These are phyloP conservation scores for Candida silvicultrix DNA, from an alignment of 805 yeast species.

Conservation along the genomic window DNA sequence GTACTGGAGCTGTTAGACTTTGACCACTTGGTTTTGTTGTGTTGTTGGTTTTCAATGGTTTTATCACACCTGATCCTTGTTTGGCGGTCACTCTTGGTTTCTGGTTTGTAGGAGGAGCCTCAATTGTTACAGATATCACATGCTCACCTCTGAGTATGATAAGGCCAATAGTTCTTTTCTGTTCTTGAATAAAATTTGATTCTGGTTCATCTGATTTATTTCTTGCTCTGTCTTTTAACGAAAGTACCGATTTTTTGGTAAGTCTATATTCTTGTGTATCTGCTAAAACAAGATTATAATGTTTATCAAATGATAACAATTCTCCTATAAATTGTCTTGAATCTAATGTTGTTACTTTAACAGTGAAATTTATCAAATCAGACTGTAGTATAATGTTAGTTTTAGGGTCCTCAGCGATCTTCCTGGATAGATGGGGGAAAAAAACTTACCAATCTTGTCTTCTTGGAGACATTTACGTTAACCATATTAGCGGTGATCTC, in stretches of 20 bases:
- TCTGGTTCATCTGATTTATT: conserved; percentile 28
- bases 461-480: conserved; percentile 24
- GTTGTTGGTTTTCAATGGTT: conserved; percentile 16
- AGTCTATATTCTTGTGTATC: conserved; percentile 81
- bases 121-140: conserved; percentile 47
- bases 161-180: conserved; percentile 73
- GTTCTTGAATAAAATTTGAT: conserved; percentile 40
- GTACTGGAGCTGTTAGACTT: conserved; percentile 17
- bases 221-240: conserved; percentile 28
- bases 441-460: conserved; percentile 36
- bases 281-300: conserved; percentile 78
- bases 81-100: conserved; percentile 20
- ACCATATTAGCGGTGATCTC: background rate
- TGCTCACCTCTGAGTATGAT: conserved; percentile 85
- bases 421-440: background rate
- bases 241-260: conserved; percentile 48
- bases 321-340: conserved; percentile 74
- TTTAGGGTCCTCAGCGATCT: background rate
- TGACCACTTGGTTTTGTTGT: conserved; percentile 5
- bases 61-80: conserved; percentile 24
- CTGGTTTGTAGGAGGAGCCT: conserved; percentile 23
- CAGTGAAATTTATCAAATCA: conserved; percentile 66
- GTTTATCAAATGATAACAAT: conserved; percentile 81
- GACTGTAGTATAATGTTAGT: conserved; percentile 28
- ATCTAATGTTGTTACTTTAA: conserved; percentile 72